Base-by-base conservation (phyloP, 495 filamentous ascomycete species). In the Ramalina intermedia region DNA sequence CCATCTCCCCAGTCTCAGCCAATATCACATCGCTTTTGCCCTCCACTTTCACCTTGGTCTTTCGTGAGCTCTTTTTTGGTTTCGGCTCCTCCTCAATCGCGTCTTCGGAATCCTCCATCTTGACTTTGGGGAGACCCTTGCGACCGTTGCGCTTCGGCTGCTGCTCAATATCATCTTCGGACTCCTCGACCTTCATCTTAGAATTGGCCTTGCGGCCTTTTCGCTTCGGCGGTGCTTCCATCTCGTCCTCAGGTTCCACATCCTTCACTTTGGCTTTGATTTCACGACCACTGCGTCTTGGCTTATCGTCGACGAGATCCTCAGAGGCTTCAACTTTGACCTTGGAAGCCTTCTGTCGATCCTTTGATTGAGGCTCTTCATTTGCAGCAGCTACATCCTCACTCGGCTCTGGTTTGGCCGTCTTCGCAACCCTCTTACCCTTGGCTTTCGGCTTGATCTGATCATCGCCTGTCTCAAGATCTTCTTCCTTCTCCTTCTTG, bases 401-500 rank as follows among this genome's bases (percentile, higher is more conserved):
- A 33, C 29, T 33, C 7, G 29, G 29, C 29, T 33, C 29, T 33
- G 29, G 2, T 12, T 33, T 33, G 6, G 6, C 8, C 29, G 29
- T 33, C 12, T 33, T 47, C 13, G 7, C 6, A 3, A 8, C 44
- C 6, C 18, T 47, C 20, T 37, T 47, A 9, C 26, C 17, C 17
- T 16, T 27, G 6, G 13, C 44, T 29, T 17, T 16, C 6, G 21
- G n/a, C 33, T 47, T 47, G 6, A 3, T 16, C 26, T 27, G 13
- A 1, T 8, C 29, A 37, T 27, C 26, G 4, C 8, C 44, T n/a
- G 12, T 35, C 9, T 47, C 44, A 2, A 33, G 21, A 2, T 47
- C 29, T 6, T 35, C 24, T 36, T 9, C 27, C n/a, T 52, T 35
- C 17, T 59, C 58, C 16, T 57, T 53, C 41, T 58, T 57, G 38